These are phyloP conservation scores for Exophiala calicioides DNA, from an alignment of 2,329 filamentous ascomycete species.

Conservation along the genomic window DNA sequence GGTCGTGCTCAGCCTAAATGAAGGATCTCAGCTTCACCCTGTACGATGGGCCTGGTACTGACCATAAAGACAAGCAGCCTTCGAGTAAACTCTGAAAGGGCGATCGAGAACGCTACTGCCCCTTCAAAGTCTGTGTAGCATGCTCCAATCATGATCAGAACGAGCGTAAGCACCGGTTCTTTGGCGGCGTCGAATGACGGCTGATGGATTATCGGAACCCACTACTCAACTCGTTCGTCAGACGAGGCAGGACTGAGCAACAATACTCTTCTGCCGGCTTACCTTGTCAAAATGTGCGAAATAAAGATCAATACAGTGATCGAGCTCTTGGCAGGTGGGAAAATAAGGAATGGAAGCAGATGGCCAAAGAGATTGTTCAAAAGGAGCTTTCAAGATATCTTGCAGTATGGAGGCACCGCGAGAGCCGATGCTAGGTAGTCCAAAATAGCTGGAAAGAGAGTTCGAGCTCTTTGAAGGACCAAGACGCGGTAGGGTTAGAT, in stretches of 20 bases:
- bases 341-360: conserved; percentile 9
- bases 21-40: neutral
- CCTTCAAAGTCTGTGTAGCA: conserved; percentile 16
- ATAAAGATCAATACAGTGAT: conserved; percentile 16
- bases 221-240: conserved; percentile 3
- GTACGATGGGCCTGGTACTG: neutral
- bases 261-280: conserved; percentile 1
- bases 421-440: conserved; percentile 1
- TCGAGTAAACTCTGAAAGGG: conserved; percentile 13
- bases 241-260: too few relatives aligned
- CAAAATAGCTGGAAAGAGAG: conserved; percentile 2
- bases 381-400: conserved; percentile 11
- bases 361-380: conserved; percentile 11
- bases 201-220: conserved; percentile 15
- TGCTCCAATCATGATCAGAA: conserved; percentile 11
- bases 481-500: conserved; percentile 3
- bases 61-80: too few relatives aligned
- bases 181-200: conserved; percentile 12
- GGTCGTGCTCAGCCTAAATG: conserved; percentile 8
- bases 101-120: conserved; percentile 12
- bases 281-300: conserved; percentile 16
- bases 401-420: conserved; percentile 5
- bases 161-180: conserved; percentile 14
- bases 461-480: conserved; percentile 2
- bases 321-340: conserved; percentile 7